Conservation (phyloP, 306 rosid genomes). For the Trifolium dubium region DNA sequence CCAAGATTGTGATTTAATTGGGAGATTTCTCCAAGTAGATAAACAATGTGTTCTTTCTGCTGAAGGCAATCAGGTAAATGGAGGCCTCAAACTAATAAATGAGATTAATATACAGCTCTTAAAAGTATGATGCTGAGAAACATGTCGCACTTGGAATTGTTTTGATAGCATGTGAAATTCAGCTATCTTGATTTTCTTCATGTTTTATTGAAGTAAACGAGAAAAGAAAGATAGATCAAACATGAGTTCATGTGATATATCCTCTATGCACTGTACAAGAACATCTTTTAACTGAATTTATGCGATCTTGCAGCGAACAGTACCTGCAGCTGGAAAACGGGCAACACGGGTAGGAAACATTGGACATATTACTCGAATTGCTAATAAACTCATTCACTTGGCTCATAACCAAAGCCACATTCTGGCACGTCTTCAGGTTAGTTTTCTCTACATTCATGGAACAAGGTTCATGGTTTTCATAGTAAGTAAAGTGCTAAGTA, state of each 20-base stretch:
- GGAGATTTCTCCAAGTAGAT: conserved; percentile 75
- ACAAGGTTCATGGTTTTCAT: conserved; percentile 24
- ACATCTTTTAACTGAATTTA: conserved; percentile 39
- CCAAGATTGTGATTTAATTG: conserved; percentile 82
- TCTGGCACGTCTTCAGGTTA: conserved; percentile 76
- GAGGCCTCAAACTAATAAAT: conserved; percentile 36
- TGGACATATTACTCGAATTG: conserved; percentile 82
- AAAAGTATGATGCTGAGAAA: conserved; percentile 18
- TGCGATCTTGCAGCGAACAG: conserved; percentile 67
- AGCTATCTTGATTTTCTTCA: conserved; percentile 33
- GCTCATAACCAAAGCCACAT: conserved; percentile 65
- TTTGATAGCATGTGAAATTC: conserved; percentile 2
- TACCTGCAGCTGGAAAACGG: conserved; percentile 64
- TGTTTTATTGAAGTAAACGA: conserved; percentile 5
- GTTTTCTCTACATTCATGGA: conserved; percentile 33
- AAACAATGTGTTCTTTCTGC: conserved; percentile 68
- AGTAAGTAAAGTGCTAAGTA: not conserved
- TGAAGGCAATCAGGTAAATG: conserved; percentile 64
- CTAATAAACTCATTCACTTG: conserved; percentile 76
- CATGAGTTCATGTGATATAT: conserved; percentile 24
- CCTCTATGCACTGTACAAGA: not conserved
- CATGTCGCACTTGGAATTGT: not conserved
- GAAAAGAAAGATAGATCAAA: conserved; percentile 23
- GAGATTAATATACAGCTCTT: conserved; percentile 5
- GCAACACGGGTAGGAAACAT: conserved; percentile 81